phyloP scores from a whole-genome alignment of 2,329 filamentous ascomycete genomes.

The Fusarium chaquense region DNA sequence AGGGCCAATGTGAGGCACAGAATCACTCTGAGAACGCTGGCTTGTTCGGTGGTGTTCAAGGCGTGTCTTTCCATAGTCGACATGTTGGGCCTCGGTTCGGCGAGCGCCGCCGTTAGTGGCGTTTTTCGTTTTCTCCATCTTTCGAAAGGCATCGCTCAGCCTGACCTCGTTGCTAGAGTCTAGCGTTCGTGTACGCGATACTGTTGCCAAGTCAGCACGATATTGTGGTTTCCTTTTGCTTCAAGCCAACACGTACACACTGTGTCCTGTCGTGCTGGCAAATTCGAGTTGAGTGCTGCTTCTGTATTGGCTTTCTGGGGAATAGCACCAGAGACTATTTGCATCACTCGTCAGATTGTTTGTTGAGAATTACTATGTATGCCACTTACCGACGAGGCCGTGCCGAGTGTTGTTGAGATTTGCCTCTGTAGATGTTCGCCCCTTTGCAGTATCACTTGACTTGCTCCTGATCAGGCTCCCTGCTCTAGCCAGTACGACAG shows the following conservation, averaged over 20 bases:
- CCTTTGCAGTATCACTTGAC: background rate
- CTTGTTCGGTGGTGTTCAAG: conserved; percentile 11
- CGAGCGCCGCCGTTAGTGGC: conserved; percentile 5
- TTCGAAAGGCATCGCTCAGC: conserved; percentile 46
- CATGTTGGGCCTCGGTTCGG: conserved; percentile 10
- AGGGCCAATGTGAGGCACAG: conserved; percentile 5
- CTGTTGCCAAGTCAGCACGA: conserved; percentile 23
- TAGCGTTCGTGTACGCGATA: conserved; percentile 38
- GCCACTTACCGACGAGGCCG: conserved; percentile 8
- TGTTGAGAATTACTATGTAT: background rate
- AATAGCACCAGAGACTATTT: conserved; percentile 1
- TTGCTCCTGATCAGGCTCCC: conserved; percentile 53
- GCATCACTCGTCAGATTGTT: conserved; percentile 9
- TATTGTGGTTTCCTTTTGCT: background rate
- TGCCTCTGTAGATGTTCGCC: background rate
- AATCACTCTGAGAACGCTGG: background rate
- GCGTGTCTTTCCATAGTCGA: conserved; percentile 7
- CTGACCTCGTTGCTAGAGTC: conserved; percentile 50
- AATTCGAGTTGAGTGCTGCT: background rate
- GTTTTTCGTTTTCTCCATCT: conserved; percentile 16
- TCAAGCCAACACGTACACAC: conserved; percentile 22
- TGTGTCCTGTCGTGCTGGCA: conserved; percentile 28
- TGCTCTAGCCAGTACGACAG: conserved; percentile 58
- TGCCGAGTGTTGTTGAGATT: background rate
- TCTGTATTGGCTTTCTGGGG: background rate